Evolutionary conservation across 345 rosid species (phyloP).

Genomic region (Orychophragmus violaceus): DNA sequence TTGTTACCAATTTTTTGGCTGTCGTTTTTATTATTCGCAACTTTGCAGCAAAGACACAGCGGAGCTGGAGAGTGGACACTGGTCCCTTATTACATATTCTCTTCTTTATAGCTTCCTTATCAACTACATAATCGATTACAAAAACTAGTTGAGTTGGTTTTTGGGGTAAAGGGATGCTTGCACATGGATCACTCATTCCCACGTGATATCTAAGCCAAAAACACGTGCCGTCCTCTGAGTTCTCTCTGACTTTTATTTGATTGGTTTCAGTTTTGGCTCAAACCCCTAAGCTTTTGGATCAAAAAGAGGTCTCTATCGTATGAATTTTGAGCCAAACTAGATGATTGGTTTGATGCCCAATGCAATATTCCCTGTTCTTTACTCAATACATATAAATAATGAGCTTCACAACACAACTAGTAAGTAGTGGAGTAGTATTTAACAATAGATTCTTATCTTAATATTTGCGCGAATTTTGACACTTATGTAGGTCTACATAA

Average conservation of each 20-base stretch:
- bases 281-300: slow-evolving; percentile 29
- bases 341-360: slow-evolving; percentile 28
- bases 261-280: slow-evolving; percentile 19
- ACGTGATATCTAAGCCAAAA: slow-evolving; percentile 30
- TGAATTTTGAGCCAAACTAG: slow-evolving; percentile 34
- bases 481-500: slow-evolving; percentile 17
- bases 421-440: too few relatives aligned
- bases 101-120: background rate
- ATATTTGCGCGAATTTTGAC: slow-evolving; percentile 8
- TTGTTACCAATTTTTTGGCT: background rate
- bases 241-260: slow-evolving; percentile 33
- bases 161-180: slow-evolving; percentile 24
- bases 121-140: background rate
- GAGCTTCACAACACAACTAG: background rate
- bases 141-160: slow-evolving; percentile 6
- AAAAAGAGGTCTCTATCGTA: slow-evolving; percentile 34
- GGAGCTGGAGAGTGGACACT: slow-evolving; percentile 7
- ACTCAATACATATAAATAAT: background rate
- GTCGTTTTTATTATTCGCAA: background rate
- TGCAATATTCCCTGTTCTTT: slow-evolving; percentile 13
- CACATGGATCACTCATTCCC: slow-evolving; percentile 32
- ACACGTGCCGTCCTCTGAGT: slow-evolving; percentile 26
- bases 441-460: slow-evolving; percentile 7
- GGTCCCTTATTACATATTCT: slow-evolving; percentile 17
- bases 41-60: slow-evolving; percentile 20